Evolutionary conservation across 208 protist genomes (phyloP).

Genomic region (Leishmania major): DNA sequence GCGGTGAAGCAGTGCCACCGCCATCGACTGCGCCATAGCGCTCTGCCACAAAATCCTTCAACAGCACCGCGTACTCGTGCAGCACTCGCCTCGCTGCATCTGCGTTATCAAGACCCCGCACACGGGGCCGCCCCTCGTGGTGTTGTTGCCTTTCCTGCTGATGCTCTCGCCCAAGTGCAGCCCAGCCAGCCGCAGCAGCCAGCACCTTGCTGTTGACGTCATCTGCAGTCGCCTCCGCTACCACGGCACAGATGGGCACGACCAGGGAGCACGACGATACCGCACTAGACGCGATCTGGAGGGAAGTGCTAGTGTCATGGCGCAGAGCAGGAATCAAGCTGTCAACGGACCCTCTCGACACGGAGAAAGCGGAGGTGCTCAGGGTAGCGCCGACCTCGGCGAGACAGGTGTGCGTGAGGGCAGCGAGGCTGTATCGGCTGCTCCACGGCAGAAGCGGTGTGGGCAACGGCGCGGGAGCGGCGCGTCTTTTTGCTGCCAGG

Average conservation of each 20-base stretch:
- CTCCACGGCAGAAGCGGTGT: slow-evolving; percentile 22
- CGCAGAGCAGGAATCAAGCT: background rate
- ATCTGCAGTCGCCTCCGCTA: slow-evolving; percentile 24
- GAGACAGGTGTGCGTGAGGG: slow-evolving; percentile 35
- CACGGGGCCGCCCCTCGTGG: background rate
- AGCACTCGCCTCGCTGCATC: slow-evolving; percentile 31
- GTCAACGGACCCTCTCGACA: background rate
- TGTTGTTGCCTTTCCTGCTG: background rate
- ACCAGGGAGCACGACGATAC: slow-evolving; percentile 26
- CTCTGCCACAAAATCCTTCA: slow-evolving; percentile 14
- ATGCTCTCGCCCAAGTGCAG: slow-evolving; percentile 36
- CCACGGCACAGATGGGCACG: slow-evolving; percentile 40
- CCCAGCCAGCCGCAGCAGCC: slow-evolving; percentile 22
- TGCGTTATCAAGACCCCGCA: slow-evolving; percentile 20
- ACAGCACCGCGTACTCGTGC: slow-evolving; percentile 21
- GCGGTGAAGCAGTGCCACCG: background rate
- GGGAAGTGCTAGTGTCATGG: slow-evolving; percentile 12
- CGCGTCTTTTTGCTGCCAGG: background rate
- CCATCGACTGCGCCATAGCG: background rate
- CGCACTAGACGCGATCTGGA: slow-evolving; percentile 19
- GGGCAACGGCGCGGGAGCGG: background rate
- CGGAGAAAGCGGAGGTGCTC: background rate
- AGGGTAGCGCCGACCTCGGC: background rate
- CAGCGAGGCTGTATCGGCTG: slow-evolving; percentile 32
- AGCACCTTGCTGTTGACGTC: slow-evolving; percentile 35